Conservation (phyloP, 2,329 filamentous ascomycete species). For the Colletotrichum zoysiae region DNA sequence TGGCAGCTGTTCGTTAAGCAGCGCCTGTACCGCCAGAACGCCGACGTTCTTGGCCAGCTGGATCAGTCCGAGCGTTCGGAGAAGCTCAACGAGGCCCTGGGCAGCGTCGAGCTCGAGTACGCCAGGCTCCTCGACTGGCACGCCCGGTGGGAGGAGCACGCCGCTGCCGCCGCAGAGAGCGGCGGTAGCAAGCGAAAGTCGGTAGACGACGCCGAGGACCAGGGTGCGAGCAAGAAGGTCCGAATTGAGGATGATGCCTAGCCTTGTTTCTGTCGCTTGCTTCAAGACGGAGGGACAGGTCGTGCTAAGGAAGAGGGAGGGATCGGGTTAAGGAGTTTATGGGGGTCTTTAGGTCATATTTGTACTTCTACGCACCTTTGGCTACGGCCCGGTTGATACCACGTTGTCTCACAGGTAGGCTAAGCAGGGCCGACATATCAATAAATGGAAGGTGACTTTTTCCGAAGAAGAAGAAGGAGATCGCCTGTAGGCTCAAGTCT, state of each 20-base stretch:
- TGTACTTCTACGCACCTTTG: constrained; percentile 32
- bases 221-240: constrained; percentile 59
- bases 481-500: constrained; percentile 1
- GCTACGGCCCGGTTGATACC: constrained; percentile 39
- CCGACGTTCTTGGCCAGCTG: constrained; percentile 76
- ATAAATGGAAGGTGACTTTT: constrained; percentile 12
- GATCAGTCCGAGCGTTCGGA: constrained; percentile 76
- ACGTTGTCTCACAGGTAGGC: constrained; percentile 19
- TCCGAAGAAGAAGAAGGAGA: background rate
- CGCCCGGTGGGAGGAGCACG: constrained; percentile 54
- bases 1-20: constrained; percentile 85
- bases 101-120: constrained; percentile 79
- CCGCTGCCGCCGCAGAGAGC: constrained; percentile 36
- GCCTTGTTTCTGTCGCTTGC: background rate
- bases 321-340: constrained; percentile 27
- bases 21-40: constrained; percentile 81
- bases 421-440: constrained; percentile 10
- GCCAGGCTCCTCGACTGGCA: constrained; percentile 69
- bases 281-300: background rate
- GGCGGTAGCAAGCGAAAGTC: constrained; percentile 62
- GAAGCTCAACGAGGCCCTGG: constrained; percentile 78
- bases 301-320: background rate
- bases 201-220: constrained; percentile 48
- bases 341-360: constrained; percentile 17
- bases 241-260: constrained; percentile 50